Evolutionary conservation across 129 eudicot genomes (phyloP), one percentile per base, ranked within the genome.

Genomic region (Deinandra increscens): DNA sequence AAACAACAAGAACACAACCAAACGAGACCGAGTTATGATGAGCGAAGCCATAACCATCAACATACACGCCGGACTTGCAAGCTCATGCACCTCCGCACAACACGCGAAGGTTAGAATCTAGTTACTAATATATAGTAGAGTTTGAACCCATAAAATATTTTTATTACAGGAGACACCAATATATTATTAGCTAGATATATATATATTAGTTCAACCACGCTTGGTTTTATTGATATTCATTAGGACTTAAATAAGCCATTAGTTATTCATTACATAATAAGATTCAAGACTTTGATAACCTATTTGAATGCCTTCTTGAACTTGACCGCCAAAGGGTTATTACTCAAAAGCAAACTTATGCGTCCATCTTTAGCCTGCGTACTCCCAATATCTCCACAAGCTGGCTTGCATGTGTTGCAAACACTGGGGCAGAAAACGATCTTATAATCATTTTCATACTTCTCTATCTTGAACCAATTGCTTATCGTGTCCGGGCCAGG

Each of bases 391-490:
- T 53, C 64, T 20, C 78, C 71, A 37, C 78, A 62, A 22, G 20
- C 33, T 33, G 64, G 55, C 55, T 60, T 74, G 12, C 68, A 71
- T 9, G 66, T 49, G 3, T 65, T 4, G 8, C 71, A 74, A 44
- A 74, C 78, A 17, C 5, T 7, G 3, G 78, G 78, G 15, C 71
- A 65, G 11, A 64, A 74, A 34, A 64, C 64, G 42, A 74, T 62
- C 82, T 84, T 84, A 55, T 84, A 84, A 18, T 64, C 72, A 31
- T 42, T 22, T 14, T 38, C 80, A 50, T 42, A 82, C 36, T 66
- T 61, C 11, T 70, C 83, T 10, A 86, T 56, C 79, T 67, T 83
- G 50, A 86, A 82, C 91, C 87, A 82, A 34, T 61, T 80, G 18
- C 83, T 66, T 0, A 86, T 4, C 5, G 85, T 82, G 9, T 72